A percentile compares a stretch with the other conserved stretches of the same genome.
Evolutionary conservation across 2,329 filamentous ascomycete species (phyloP).

Genomic region (Diaporthe capsici): DNA sequence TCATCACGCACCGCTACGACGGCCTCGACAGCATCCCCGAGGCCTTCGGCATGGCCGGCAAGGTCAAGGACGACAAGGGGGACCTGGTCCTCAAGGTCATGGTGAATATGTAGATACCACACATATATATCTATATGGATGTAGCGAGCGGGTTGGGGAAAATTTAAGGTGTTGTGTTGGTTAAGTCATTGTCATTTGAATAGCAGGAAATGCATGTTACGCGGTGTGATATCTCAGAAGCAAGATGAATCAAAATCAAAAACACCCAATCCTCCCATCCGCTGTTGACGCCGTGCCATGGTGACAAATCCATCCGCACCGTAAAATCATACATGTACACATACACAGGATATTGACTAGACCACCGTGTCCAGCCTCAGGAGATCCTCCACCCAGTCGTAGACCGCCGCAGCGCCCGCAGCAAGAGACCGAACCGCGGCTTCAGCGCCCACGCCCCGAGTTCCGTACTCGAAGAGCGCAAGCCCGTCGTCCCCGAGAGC

Average conservation of each 20-base stretch:
- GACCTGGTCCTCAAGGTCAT: slow-evolving; percentile 83
- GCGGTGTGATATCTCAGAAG: slow-evolving; percentile 28
- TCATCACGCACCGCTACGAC: slow-evolving; percentile 79
- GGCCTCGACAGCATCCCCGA: slow-evolving; percentile 74
- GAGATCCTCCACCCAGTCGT: slow-evolving; percentile 47
- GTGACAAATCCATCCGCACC: slow-evolving; percentile 19
- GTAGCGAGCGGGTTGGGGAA: slow-evolving; percentile 16
- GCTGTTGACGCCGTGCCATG: slow-evolving; percentile 29
- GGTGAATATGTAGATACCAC: slow-evolving; percentile 58
- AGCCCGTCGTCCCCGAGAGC: background rate
- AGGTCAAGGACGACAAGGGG: slow-evolving; percentile 77
- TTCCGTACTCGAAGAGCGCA: slow-evolving; percentile 27
- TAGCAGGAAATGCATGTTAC: background rate
- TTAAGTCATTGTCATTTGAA: slow-evolving; percentile 16
- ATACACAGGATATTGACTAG: background rate
- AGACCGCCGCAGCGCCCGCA: background rate
- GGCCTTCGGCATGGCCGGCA: slow-evolving; percentile 81
- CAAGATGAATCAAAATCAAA: background rate
- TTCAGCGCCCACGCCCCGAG: background rate
- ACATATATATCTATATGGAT: background rate
- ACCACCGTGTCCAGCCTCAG: background rate
- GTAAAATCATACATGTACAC: slow-evolving; percentile 1
- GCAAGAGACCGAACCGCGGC: slow-evolving; percentile 7
- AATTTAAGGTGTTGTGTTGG: slow-evolving; percentile 19
- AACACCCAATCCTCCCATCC: background rate